A percentile compares a stretch with the other conserved stretches of the same genome.
Evolutionary conservation across 768 basidiomycete genomes (phyloP).

Genomic region (Mrakia blollopis): DNA sequence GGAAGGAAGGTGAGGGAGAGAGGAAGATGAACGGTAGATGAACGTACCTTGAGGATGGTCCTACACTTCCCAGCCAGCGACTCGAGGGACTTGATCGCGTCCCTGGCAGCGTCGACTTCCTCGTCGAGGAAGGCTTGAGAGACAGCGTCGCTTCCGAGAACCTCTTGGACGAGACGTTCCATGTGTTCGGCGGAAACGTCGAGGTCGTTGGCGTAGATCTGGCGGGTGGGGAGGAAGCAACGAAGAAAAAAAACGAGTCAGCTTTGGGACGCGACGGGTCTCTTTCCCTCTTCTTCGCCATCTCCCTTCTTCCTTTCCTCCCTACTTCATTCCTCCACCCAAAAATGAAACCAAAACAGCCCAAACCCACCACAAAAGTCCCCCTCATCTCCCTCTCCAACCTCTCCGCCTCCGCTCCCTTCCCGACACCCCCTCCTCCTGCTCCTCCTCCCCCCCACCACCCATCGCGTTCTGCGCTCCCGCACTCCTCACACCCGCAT

Average conservation of each 20-base stretch:
- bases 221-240: background rate
- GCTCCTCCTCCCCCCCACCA: background rate
- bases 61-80: conserved; percentile 54
- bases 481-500: conserved; percentile 27
- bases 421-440: too few species aligned
- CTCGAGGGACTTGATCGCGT: conserved; percentile 30
- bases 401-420: conserved; percentile 60
- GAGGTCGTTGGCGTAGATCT: conserved; percentile 92
- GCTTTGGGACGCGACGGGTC: background rate
- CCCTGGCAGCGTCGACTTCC: conserved; percentile 33
- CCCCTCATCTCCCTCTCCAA: conserved; percentile 70
- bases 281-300: too few species aligned
- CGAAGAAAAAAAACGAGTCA: background rate
- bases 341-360: too few species aligned
- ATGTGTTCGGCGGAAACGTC: conserved; percentile 85
- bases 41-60: conserved; percentile 63
- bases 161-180: conserved; percentile 69
- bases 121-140: conserved; percentile 38
- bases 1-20: conserved; percentile 3
- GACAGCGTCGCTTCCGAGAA: conserved; percentile 53
- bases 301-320: too few species aligned
- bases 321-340: too few species aligned
- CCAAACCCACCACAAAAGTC: conserved; percentile 63
- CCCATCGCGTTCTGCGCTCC: background rate
- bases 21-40: background rate